These are phyloP conservation scores for Schizophyllum amplum DNA, from an alignment of 1,284 basidiomycete genomes.

Conservation along the genomic window DNA sequence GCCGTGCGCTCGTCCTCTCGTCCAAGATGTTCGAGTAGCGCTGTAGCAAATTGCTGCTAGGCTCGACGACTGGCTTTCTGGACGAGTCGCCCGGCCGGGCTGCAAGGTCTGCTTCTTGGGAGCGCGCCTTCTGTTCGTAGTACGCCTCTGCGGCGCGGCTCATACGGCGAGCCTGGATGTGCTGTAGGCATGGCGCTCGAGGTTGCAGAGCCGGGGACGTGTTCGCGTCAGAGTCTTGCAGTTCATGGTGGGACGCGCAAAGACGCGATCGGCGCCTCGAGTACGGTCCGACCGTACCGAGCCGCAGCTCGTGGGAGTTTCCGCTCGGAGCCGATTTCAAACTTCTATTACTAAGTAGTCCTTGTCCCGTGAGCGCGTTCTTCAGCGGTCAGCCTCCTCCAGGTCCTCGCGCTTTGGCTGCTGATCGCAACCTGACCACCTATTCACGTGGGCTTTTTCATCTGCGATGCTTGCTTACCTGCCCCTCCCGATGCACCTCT, in stretches of 20 bases:
- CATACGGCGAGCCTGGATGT: conserved; percentile 5
- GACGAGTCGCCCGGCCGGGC: conserved; percentile 32
- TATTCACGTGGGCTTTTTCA: too few relatives aligned
- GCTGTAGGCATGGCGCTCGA: conserved; percentile 1
- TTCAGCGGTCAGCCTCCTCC: too few relatives aligned
- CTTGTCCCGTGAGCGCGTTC: too few relatives aligned
- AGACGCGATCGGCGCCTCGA: background rate
- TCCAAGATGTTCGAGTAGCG: background rate
- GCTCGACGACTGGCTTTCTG: conserved; percentile 21
- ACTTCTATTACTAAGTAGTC: too few relatives aligned
- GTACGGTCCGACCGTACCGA: too few relatives aligned
- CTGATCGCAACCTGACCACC: too few relatives aligned
- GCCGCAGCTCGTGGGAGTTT: too few relatives aligned
- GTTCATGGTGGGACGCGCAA: background rate
- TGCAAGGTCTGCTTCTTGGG: background rate
- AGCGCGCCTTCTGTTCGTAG: background rate
- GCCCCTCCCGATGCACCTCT: too few relatives aligned
- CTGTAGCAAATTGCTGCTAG: conserved; percentile 46
- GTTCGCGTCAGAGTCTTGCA: too few relatives aligned
- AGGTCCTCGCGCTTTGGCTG: too few relatives aligned
- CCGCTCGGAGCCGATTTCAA: too few relatives aligned
- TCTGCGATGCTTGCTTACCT: too few relatives aligned
- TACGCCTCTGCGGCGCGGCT: conserved; percentile 6
- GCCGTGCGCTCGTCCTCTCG: background rate
- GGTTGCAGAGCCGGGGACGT: background rate